phyloP scores from a whole-genome alignment of 2,329 filamentous ascomycete species.

The Penicillium capsulatum region DNA sequence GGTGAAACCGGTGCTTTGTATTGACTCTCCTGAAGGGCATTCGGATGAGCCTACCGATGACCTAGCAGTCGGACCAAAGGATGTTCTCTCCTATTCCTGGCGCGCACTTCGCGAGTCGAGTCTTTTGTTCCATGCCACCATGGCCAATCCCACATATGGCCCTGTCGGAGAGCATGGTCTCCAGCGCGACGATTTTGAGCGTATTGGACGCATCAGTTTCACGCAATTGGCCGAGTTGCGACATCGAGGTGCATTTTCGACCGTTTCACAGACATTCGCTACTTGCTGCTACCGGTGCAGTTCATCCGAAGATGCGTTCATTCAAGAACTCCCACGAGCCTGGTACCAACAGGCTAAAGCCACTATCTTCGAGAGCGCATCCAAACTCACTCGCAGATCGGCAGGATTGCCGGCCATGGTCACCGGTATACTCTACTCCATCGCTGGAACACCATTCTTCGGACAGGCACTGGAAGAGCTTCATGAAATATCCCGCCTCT shows the following conservation, averaged over 20 bases:
- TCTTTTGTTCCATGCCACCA: slow-evolving; percentile 63
- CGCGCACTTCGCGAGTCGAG: slow-evolving; percentile 91
- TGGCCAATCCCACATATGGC: slow-evolving; percentile 52
- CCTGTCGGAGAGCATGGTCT: slow-evolving; percentile 44
- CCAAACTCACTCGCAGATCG: slow-evolving; percentile 78
- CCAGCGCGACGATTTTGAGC: slow-evolving; percentile 56
- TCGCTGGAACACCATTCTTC: slow-evolving; percentile 51
- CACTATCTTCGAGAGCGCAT: slow-evolving; percentile 70
- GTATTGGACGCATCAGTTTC: slow-evolving; percentile 71
- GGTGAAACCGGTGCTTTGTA: slow-evolving; percentile 75
- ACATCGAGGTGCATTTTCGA: slow-evolving; percentile 89
- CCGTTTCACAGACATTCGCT: slow-evolving; percentile 82
- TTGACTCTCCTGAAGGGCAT: slow-evolving; percentile 91
- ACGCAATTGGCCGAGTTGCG: slow-evolving; percentile 75
- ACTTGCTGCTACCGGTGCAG: slow-evolving; percentile 68
- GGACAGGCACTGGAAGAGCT: slow-evolving; percentile 41
- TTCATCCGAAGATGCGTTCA: slow-evolving; percentile 46
- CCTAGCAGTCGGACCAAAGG: slow-evolving; percentile 72
- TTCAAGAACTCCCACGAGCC: slow-evolving; percentile 50
- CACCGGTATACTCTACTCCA: slow-evolving; percentile 65
- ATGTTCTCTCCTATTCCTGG: slow-evolving; percentile 91
- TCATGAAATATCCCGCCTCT: slow-evolving; percentile 36
- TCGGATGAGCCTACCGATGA: slow-evolving; percentile 59
- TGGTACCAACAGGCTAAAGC: slow-evolving; percentile 69
- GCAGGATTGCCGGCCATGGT: slow-evolving; percentile 87